Conservation (phyloP, 2,329 filamentous ascomycete genomes). For the Fusarium neocosmosporiellum region DNA sequence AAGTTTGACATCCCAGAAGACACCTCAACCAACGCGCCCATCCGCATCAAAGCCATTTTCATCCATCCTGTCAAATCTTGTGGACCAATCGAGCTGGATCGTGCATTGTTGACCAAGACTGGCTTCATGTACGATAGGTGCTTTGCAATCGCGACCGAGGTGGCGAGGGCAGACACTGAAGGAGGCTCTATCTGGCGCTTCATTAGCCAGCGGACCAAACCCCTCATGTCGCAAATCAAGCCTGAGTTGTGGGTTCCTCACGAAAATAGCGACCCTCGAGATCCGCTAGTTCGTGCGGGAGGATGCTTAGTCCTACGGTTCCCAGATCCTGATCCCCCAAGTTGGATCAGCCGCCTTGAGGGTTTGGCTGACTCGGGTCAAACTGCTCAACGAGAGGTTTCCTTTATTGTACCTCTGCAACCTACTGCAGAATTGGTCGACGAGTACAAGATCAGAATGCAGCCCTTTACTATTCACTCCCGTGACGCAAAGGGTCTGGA, state of each 20-base stretch:
- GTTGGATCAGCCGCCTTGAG: neutral
- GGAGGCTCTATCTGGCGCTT: constrained; percentile 34
- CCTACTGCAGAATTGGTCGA: neutral
- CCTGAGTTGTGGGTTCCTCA: constrained; percentile 24
- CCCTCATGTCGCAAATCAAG: constrained; percentile 31
- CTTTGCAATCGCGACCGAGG: constrained; percentile 46
- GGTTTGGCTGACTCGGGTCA: accelerated
- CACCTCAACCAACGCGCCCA: neutral
- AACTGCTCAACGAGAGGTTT: neutral
- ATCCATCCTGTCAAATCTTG: constrained; percentile 47
- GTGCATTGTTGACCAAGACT: constrained; percentile 38
- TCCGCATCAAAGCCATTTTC: constrained; percentile 42
- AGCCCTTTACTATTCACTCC: constrained; percentile 19
- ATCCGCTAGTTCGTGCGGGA: neutral
- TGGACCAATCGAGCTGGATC: constrained; percentile 38
- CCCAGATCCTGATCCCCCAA: constrained; percentile 1
- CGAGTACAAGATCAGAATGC: neutral
- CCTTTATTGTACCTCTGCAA: constrained; percentile 6
- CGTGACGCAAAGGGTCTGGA: constrained; percentile 25
- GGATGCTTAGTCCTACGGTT: constrained; percentile 22
- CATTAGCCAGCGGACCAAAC: constrained; percentile 43
- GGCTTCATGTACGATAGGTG: constrained; percentile 42
- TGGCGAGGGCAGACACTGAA: constrained; percentile 33
- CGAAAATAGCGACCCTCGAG: neutral
- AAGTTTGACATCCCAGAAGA: constrained; percentile 22